Evolutionary conservation across 106 monocot genomes (phyloP).

Genomic region (Apostasia ramifera): DNA sequence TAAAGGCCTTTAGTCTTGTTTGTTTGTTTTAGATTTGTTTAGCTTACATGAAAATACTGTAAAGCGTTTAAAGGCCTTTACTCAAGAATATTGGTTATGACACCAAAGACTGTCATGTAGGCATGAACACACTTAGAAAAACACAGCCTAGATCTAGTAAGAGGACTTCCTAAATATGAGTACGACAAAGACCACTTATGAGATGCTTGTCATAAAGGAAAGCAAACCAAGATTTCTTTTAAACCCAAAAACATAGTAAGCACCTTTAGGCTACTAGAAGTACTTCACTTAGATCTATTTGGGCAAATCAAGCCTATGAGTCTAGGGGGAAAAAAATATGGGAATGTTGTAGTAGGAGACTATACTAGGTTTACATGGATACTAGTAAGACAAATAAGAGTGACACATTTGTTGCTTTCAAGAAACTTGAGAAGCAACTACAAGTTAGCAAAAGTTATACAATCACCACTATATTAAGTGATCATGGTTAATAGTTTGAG

Average conservation of each 20-base stretch:
- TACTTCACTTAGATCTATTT: conserved; percentile 2
- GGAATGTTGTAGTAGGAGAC: not conserved
- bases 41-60: no score
- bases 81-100: no score
- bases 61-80: no score
- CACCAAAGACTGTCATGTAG: no score
- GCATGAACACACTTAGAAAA: no score
- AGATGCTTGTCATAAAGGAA: conserved; percentile 1
- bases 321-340: conserved; percentile 1
- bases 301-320: not conserved
- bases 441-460: not conserved
- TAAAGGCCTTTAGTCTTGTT: no score
- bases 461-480: not conserved
- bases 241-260: not conserved
- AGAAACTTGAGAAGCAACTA: not conserved
- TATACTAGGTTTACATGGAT: not conserved
- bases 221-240: conserved; percentile 1
- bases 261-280: not conserved
- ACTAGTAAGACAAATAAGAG: not conserved
- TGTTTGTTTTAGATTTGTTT: no score
- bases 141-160: not conserved
- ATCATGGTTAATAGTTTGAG: conserved; percentile 4
- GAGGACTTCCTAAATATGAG: not conserved
- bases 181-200: not conserved
- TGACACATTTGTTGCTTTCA: not conserved